Conservation (phyloP, 2,329 filamentous ascomycete species). For the Aspergillus unguis region DNA sequence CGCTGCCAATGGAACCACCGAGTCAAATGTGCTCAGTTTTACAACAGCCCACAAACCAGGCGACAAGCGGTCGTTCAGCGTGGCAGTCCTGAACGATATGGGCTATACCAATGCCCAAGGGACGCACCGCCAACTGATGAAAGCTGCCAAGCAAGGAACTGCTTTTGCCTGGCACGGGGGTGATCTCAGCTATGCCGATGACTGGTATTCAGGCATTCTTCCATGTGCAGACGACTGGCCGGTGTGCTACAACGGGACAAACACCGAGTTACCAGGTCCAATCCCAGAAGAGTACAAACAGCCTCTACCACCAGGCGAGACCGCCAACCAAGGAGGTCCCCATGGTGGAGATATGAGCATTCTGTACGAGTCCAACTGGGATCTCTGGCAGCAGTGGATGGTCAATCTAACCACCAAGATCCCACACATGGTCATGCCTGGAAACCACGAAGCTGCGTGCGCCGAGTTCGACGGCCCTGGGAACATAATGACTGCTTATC, state of each 20-base stretch:
- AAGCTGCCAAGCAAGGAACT: constrained; percentile 44
- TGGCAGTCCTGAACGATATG: constrained; percentile 54
- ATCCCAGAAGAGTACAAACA: constrained; percentile 42
- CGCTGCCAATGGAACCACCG: constrained; percentile 50
- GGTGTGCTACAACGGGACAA: constrained; percentile 53
- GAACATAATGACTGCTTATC: constrained; percentile 47
- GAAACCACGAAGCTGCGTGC: constrained; percentile 52
- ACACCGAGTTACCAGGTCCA: constrained; percentile 37
- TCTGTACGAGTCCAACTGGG: constrained; percentile 52
- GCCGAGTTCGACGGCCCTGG: constrained; percentile 48
- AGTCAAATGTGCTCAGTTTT: constrained; percentile 47
- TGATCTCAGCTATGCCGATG: constrained; percentile 51
- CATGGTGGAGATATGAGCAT: constrained; percentile 50
- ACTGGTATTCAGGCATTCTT: constrained; percentile 52
- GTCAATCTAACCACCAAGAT: constrained; percentile 42
- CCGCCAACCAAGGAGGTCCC: constrained; percentile 46
- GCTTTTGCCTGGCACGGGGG: constrained; percentile 55
- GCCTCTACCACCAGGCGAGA: constrained; percentile 47
- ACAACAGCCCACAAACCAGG: constrained; percentile 47
- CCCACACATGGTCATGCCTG: constrained; percentile 51
- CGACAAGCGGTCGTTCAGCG: constrained; percentile 40
- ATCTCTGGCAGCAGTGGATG: constrained; percentile 53
- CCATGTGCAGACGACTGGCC: constrained; percentile 49
- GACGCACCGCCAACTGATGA: constrained; percentile 44
- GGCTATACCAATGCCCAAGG: constrained; percentile 53